These are phyloP conservation scores for Talaromyces funiculosus DNA, from an alignment of 2,329 filamentous ascomycete genomes.

Conservation along the genomic window DNA sequence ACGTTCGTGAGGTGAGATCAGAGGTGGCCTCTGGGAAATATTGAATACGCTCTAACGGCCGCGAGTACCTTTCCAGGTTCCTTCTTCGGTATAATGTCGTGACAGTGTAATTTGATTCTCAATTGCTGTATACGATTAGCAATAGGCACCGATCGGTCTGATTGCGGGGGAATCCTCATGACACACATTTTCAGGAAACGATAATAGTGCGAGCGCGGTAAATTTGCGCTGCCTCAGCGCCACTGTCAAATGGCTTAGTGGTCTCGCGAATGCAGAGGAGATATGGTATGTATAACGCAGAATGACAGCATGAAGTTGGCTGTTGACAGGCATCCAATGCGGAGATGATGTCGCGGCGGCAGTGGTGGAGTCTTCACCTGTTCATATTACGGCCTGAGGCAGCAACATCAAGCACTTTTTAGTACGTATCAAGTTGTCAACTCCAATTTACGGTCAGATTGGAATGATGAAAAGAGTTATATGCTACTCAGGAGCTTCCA, in stretches of 20 bases:
- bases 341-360: slow-evolving; percentile 11
- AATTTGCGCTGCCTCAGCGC: background rate
- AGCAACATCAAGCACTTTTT: background rate
- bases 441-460: background rate
- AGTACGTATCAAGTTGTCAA: background rate
- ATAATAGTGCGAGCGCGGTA: background rate
- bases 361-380: background rate
- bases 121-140: slow-evolving; percentile 5
- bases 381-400: slow-evolving; percentile 11
- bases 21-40: background rate
- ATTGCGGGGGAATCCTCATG: background rate
- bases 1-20: background rate
- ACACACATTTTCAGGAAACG: background rate
- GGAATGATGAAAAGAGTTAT: background rate
- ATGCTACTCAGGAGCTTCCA: background rate
- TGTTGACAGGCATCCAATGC: slow-evolving; percentile 1
- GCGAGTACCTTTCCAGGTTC: background rate
- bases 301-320: slow-evolving; percentile 12
- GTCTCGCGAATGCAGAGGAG: background rate
- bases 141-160: slow-evolving; percentile 6
- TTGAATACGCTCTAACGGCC: background rate
- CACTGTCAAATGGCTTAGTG: background rate
- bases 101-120: background rate
- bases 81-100: background rate
- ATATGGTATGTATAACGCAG: background rate